These are phyloP conservation scores for Aspergillus ruber DNA, from an alignment of 2,329 filamentous ascomycete genomes.

Conservation along the genomic window DNA sequence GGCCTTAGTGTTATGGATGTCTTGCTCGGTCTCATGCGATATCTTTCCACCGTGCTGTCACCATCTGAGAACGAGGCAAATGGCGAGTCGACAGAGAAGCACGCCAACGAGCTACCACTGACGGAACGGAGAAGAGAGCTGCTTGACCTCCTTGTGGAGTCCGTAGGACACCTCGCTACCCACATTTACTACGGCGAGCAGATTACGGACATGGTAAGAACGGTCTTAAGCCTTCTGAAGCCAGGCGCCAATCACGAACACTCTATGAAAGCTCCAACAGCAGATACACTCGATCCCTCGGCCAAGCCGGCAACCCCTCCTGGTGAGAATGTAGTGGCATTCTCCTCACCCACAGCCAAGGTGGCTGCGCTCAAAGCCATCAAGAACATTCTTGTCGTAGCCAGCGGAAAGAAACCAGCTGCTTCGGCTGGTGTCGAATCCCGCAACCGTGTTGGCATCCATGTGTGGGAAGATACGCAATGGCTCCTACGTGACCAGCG, in stretches of 20 bases:
- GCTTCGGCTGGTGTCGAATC: slow-evolving; percentile 58
- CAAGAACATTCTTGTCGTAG: slow-evolving; percentile 73
- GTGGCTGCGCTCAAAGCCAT: slow-evolving; percentile 67
- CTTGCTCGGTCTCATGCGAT: slow-evolving; percentile 73
- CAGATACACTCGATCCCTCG: slow-evolving; percentile 41
- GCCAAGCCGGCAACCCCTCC: slow-evolving; percentile 43
- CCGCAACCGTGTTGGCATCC: slow-evolving; percentile 67
- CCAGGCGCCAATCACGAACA: slow-evolving; percentile 48
- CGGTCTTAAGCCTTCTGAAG: slow-evolving; percentile 71
- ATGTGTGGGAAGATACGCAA: slow-evolving; percentile 93
- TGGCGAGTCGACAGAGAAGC: slow-evolving; percentile 13
- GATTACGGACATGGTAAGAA: slow-evolving; percentile 85
- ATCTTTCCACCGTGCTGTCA: slow-evolving; percentile 71
- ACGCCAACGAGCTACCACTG: slow-evolving; percentile 14
- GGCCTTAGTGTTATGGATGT: slow-evolving; percentile 96
- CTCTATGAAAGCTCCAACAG: slow-evolving; percentile 41
- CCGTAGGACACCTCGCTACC: slow-evolving; percentile 84
- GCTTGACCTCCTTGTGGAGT: slow-evolving; percentile 65
- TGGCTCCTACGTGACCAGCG: slow-evolving; percentile 82
- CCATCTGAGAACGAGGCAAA: slow-evolving; percentile 34
- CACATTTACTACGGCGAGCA: slow-evolving; percentile 97
- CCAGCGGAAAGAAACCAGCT: slow-evolving; percentile 61
- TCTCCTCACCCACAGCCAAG: slow-evolving; percentile 56
- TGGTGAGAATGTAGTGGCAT: slow-evolving; percentile 42
- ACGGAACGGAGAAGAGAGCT: slow-evolving; percentile 58